Conservation (phyloP, 139 green algal genomes). For the Klebsormidium nitens region DNA sequence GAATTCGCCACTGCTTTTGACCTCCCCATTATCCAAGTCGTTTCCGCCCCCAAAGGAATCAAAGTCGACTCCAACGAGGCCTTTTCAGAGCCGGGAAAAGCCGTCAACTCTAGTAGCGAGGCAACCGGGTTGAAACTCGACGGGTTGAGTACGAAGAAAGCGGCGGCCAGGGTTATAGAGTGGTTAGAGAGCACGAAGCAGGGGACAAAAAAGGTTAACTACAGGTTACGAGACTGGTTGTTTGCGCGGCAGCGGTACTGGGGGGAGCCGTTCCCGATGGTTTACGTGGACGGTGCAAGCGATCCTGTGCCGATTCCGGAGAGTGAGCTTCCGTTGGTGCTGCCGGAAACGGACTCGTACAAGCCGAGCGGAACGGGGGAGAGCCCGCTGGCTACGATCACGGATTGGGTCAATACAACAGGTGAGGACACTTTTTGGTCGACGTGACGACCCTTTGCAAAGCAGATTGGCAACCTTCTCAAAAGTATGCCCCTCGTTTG, state of each 20-base stretch:
- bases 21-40: slow-evolving; percentile 68
- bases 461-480: no score
- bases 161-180: slow-evolving; percentile 36
- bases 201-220: slow-evolving; percentile 75
- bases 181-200: slow-evolving; percentile 51
- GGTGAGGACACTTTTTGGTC: no score
- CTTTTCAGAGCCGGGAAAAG: background rate
- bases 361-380: slow-evolving; percentile 79
- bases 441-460: no score
- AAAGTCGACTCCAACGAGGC: no score
- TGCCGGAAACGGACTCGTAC: slow-evolving; percentile 82
- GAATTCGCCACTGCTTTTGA: slow-evolving; percentile 81
- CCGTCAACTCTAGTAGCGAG: no score
- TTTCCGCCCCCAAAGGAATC: no score
- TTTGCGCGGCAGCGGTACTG: slow-evolving; percentile 98
- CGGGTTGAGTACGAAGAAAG: slow-evolving; percentile 54
- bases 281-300: slow-evolving; percentile 57
- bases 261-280: slow-evolving; percentile 97
- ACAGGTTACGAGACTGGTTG: slow-evolving; percentile 97
- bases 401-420: no score
- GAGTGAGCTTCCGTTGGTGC: slow-evolving; percentile 71
- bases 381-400: slow-evolving; percentile 72
- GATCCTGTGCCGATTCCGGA: slow-evolving; percentile 64
- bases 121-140: slow-evolving; percentile 64
- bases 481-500: no score